Evolutionary conservation across 2,329 filamentous ascomycete species (phyloP).

Genomic region (Talaromyces sp.): DNA sequence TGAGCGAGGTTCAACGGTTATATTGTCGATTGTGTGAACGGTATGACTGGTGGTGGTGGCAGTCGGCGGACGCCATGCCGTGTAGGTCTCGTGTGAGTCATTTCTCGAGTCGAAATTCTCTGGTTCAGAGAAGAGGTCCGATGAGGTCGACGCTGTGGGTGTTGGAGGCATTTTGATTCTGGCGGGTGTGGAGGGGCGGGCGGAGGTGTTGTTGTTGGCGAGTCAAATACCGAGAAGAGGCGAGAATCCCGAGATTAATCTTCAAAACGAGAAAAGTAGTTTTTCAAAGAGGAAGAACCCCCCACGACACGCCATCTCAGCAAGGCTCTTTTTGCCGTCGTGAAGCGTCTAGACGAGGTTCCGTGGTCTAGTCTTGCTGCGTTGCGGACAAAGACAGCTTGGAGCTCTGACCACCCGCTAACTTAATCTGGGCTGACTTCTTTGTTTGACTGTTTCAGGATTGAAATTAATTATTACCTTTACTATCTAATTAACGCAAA

Average conservation of each 20-base stretch:
- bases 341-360: background rate
- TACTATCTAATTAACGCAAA: background rate
- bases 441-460: background rate
- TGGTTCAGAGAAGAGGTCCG: background rate
- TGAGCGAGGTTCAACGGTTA: background rate
- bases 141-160: background rate
- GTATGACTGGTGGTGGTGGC: background rate
- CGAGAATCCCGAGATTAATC: background rate
- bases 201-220: background rate
- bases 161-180: background rate
- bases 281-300: background rate
- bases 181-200: background rate
- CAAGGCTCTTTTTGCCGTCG: background rate
- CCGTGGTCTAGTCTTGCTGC: background rate
- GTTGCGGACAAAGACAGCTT: background rate
- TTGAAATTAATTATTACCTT: background rate
- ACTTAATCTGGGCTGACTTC: background rate
- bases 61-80: slow-evolving; percentile 5
- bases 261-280: background rate
- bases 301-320: background rate
- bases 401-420: background rate
- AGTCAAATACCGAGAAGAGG: background rate
- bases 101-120: background rate
- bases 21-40: background rate
- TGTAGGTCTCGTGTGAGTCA: background rate